A percentile compares a stretch with the other conserved stretches of the same genome.
Conservation (phyloP, 1,284 basidiomycete species). For the Malassezia dermatis region DNA sequence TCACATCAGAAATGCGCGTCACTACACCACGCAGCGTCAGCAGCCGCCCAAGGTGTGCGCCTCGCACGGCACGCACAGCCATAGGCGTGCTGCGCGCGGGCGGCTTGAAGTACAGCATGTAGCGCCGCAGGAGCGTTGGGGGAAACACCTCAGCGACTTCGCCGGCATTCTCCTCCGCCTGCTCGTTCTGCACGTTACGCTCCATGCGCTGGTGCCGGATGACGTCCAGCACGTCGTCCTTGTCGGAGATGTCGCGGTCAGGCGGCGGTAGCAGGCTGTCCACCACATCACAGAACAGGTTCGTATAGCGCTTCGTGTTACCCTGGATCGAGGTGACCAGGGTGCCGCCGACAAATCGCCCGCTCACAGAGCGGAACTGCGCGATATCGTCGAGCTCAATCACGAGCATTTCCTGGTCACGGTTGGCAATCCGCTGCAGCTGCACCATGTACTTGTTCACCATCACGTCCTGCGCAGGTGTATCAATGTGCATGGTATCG, state of each 20-base stretch:
- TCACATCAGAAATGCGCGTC: conserved; percentile 96
- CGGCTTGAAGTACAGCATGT: conserved; percentile 88
- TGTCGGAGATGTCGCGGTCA: conserved; percentile 63
- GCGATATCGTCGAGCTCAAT: conserved; percentile 72
- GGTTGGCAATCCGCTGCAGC: conserved; percentile 82
- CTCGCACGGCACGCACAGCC: conserved; percentile 83
- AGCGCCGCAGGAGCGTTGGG: conserved; percentile 77
- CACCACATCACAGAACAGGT: conserved; percentile 78
- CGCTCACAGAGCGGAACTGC: conserved; percentile 37
- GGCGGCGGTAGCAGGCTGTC: conserved; percentile 62
- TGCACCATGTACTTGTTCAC: conserved; percentile 75
- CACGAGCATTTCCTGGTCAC: conserved; percentile 72
- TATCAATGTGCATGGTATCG: conserved; percentile 1
- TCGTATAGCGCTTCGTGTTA: conserved; percentile 83
- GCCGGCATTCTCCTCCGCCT: conserved; percentile 44
- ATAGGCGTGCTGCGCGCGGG: conserved; percentile 52
- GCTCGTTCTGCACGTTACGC: conserved; percentile 62
- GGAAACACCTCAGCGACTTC: conserved; percentile 52
- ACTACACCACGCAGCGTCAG: conserved; percentile 96
- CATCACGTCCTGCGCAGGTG: conserved; percentile 11
- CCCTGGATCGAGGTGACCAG: conserved; percentile 54
- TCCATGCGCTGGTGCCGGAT: conserved; percentile 69
- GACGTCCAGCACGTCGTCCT: conserved; percentile 54
- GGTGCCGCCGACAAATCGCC: conserved; percentile 15
- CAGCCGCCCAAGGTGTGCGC: conserved; percentile 72